These are phyloP conservation scores for Alternaria arborescens DNA, from an alignment of 2,329 filamentous ascomycete genomes.

Conservation along the genomic window DNA sequence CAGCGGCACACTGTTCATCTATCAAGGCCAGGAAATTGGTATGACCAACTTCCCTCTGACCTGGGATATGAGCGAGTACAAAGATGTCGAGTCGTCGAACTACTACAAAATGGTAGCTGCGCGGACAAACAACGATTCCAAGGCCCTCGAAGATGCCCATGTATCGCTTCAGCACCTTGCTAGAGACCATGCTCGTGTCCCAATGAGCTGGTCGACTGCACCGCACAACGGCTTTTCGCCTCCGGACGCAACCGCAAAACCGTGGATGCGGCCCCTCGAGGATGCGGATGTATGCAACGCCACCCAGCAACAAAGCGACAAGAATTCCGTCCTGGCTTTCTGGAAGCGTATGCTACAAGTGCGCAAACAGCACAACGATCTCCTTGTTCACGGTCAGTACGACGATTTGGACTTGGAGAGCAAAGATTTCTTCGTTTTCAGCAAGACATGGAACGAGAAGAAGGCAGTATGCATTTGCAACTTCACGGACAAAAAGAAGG, in stretches of 20 bases:
- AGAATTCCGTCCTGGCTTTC: constrained; percentile 64
- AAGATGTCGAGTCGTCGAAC: constrained; percentile 64
- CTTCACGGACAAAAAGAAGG: constrained; percentile 42
- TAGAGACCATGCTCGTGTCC: constrained; percentile 72
- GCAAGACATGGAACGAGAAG: constrained; percentile 42
- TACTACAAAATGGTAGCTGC: constrained; percentile 54
- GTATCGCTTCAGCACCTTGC: constrained; percentile 66
- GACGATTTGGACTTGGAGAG: constrained; percentile 60
- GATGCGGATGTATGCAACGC: constrained; percentile 66
- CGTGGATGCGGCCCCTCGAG: constrained; percentile 69
- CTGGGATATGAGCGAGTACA: constrained; percentile 59
- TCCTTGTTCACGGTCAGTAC: constrained; percentile 70
- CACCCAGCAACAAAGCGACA: constrained; percentile 57
- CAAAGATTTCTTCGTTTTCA: constrained; percentile 65
- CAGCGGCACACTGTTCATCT: constrained; percentile 61
- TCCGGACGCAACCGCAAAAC: constrained; percentile 56
- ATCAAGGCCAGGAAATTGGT: constrained; percentile 61
- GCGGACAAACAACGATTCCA: constrained; percentile 37
- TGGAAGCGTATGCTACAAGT: constrained; percentile 66
- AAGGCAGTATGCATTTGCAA: constrained; percentile 46
- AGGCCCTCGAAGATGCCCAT: constrained; percentile 58
- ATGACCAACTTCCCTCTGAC: constrained; percentile 59
- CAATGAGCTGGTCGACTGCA: constrained; percentile 70
- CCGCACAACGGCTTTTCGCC: constrained; percentile 67
- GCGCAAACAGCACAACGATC: constrained; percentile 64